Conservation (phyloP, 257 asterid species). For the Rauvolfia tetraphylla region DNA sequence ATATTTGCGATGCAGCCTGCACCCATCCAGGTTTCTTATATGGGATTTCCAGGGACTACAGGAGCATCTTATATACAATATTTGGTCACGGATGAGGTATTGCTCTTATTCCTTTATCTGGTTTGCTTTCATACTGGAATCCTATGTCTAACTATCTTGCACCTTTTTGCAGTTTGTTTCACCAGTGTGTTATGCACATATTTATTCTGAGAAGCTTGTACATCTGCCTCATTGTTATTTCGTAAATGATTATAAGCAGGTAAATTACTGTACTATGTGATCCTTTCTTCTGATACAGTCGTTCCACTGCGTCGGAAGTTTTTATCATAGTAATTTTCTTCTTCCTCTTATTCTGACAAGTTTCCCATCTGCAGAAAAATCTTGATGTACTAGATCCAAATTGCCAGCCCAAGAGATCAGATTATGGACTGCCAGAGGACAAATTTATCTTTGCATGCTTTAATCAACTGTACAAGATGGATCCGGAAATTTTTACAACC, state of each 20-base stretch:
- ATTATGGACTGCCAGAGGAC: slow-evolving; percentile 92
- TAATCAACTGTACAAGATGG: slow-evolving; percentile 99
- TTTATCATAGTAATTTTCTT: background rate
- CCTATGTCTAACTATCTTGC: background rate
- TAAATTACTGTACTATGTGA: slow-evolving; percentile 18
- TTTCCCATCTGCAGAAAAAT: slow-evolving; percentile 55
- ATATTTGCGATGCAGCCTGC: slow-evolving; percentile 99
- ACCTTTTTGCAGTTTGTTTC: slow-evolving; percentile 76
- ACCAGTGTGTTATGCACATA: slow-evolving; percentile 67
- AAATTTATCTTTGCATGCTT: slow-evolving; percentile 96
- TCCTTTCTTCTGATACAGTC: background rate
- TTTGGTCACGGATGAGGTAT: slow-evolving; percentile 95
- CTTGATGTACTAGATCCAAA: slow-evolving; percentile 81
- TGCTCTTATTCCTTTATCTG: background rate
- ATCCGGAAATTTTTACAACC: slow-evolving; percentile 79
- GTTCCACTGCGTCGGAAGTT: background rate
- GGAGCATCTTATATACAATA: slow-evolving; percentile 93
- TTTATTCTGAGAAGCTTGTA: slow-evolving; percentile 93
- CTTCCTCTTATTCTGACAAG: slow-evolving; percentile 3
- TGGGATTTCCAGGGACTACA: slow-evolving; percentile 99
- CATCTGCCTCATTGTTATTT: slow-evolving; percentile 97
- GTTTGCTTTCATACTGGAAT: slow-evolving; percentile 7
- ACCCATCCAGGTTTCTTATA: slow-evolving; percentile 98
- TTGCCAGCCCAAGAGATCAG: slow-evolving; percentile 81
- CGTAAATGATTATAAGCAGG: slow-evolving; percentile 98